phyloP scores from a whole-genome alignment of 805 yeast species.

The Pichia phayaonensis region DNA sequence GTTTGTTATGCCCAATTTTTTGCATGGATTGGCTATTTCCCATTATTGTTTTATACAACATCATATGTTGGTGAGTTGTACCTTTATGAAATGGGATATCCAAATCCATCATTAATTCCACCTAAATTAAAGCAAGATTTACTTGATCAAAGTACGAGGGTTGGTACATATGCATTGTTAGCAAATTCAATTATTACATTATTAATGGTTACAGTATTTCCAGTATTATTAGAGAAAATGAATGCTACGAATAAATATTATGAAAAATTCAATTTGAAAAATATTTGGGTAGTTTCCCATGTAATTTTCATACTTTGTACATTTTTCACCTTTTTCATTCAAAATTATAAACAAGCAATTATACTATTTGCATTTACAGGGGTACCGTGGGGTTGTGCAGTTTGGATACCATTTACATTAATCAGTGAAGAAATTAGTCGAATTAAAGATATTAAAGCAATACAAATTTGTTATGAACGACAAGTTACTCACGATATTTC shows the following conservation, averaged over 20 bases:
- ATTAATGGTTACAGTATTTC: slow-evolving; percentile 36
- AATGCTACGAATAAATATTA: background rate
- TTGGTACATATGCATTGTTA: slow-evolving; percentile 45
- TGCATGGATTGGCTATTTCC: slow-evolving; percentile 67
- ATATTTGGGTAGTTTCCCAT: slow-evolving; percentile 47
- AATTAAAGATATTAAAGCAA: slow-evolving; percentile 39
- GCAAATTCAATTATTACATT: slow-evolving; percentile 43
- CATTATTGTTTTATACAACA: slow-evolving; percentile 56
- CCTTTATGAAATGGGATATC: slow-evolving; percentile 32
- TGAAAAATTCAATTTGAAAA: slow-evolving; percentile 23
- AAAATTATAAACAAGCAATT: slow-evolving; percentile 36
- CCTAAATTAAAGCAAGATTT: slow-evolving; percentile 29
- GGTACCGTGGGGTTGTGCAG: slow-evolving; percentile 56
- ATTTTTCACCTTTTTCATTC: slow-evolving; percentile 38
- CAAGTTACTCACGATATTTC: slow-evolving; percentile 1
- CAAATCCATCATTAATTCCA: slow-evolving; percentile 34
- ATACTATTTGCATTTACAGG: slow-evolving; percentile 46
- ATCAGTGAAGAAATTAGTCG: slow-evolving; percentile 51
- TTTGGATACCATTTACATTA: slow-evolving; percentile 61
- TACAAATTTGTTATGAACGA: slow-evolving; percentile 19
- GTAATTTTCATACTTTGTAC: slow-evolving; percentile 41
- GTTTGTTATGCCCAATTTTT: slow-evolving; percentile 53
- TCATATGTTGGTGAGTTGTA: slow-evolving; percentile 58
- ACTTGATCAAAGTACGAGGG: slow-evolving; percentile 41
- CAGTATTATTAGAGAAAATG: slow-evolving; percentile 30